Evolutionary conservation across 306 rosid genomes (phyloP), one percentile per base, ranked within the genome.

Genomic region (Cucurbita pepo): DNA sequence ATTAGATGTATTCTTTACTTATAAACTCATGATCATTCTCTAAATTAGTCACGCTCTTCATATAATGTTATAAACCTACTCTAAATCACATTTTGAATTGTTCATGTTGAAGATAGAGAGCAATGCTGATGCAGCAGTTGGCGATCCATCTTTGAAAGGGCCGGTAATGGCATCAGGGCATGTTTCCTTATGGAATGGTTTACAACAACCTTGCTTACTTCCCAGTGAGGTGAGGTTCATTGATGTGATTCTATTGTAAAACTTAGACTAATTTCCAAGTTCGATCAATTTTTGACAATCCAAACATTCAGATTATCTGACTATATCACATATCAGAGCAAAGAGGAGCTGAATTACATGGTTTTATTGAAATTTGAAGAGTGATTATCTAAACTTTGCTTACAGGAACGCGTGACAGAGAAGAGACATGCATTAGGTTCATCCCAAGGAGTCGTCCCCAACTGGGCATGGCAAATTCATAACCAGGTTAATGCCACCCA

Each of bases 381-480:
- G 43, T 67, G 73, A 69, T 69, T 22, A 15, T 69, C 15, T 69
- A 56, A 50, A 69, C 30, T 76, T 50, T 78, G 83, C 67, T 84
- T 77, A 61, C 97, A 95, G 99, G 99, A 89, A 86, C 86, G 79
- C 76, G 88, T 82, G 78, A 79, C 80, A 71, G 85, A 84, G 62
- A 78, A 76, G 84, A 84, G 86, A 85, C 82, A 80, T 25, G 86
- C 85, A 83, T 74, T 79, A 78, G 90, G 87, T 69, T 92, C 86
- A 76, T 84, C 89, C 40, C 91, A 89, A 76, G 97, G 87, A 74
- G 75, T 71, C 60, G 85, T 92, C 65, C 86, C 92, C 69, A 80
- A 53, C 73, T 85, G 90, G 93, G 81, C 82, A 36, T 91, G 97
- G 96, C 86, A 84, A 88, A 85, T 82, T 70, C 95, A 84, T 69